Conservation (phyloP, 2,329 filamentous ascomycete genomes). For the Seiridium unicorne region DNA sequence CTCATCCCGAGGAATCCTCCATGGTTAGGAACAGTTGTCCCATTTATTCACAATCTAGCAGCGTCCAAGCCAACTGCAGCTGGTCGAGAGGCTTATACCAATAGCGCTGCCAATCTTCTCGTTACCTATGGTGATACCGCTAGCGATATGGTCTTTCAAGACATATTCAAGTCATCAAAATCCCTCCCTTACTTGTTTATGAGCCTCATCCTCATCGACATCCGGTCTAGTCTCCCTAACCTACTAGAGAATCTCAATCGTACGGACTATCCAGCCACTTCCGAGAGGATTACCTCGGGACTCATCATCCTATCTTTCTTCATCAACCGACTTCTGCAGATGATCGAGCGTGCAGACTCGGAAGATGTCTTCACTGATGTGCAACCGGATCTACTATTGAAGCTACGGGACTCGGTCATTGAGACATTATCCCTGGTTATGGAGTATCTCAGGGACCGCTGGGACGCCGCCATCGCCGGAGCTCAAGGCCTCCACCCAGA, state of each 20-base stretch:
- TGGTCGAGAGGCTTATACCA: slow-evolving; percentile 58
- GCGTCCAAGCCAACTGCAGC: slow-evolving; percentile 52
- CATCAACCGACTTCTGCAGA: slow-evolving; percentile 54
- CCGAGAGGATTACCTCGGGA: slow-evolving; percentile 55
- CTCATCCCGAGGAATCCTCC: slow-evolving; percentile 45
- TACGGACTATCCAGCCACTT: slow-evolving; percentile 47
- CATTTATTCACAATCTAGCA: slow-evolving; percentile 52
- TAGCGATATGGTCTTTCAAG: slow-evolving; percentile 51
- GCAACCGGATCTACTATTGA: slow-evolving; percentile 58
- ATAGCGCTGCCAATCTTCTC: slow-evolving; percentile 56
- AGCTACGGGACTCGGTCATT: slow-evolving; percentile 56
- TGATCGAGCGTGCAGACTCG: slow-evolving; percentile 36
- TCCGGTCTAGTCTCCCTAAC: slow-evolving; percentile 60
- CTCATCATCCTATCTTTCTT: slow-evolving; percentile 64
- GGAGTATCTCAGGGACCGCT: slow-evolving; percentile 68
- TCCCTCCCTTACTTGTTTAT: slow-evolving; percentile 62
- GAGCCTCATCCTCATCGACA: slow-evolving; percentile 64
- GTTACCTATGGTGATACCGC: slow-evolving; percentile 49
- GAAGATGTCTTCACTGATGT: slow-evolving; percentile 38
- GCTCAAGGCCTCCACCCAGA: slow-evolving; percentile 60
- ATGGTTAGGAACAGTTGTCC: slow-evolving; percentile 50
- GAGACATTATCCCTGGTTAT: slow-evolving; percentile 63
- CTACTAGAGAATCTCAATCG: slow-evolving; percentile 58
- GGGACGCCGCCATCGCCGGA: slow-evolving; percentile 64
- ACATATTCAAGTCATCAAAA: slow-evolving; percentile 40